Conservation (phyloP, 805 yeast species). For the Myxozyma sirexii region DNA sequence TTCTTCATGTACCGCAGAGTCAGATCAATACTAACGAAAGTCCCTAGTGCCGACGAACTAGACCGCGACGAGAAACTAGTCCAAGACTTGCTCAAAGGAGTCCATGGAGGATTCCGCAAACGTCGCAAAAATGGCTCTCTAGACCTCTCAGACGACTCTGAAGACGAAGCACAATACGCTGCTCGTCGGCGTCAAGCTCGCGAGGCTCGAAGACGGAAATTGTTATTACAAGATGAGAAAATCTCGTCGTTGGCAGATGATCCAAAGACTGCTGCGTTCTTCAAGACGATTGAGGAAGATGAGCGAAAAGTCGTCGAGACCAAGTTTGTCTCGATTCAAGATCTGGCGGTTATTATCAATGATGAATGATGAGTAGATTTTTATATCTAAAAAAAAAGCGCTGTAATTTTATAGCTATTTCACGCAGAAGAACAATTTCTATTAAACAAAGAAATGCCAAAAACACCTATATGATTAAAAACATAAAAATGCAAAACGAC, state of each 20-base stretch:
- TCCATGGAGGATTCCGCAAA: constrained; percentile 62
- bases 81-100: constrained; percentile 63
- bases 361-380: neutral
- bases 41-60: constrained; percentile 45
- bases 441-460: neutral
- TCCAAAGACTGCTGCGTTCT: constrained; percentile 66
- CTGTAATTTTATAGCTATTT: no score
- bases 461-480: neutral
- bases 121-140: constrained; percentile 50
- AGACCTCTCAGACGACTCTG: constrained; percentile 64
- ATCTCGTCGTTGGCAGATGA: constrained; percentile 48
- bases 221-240: constrained; percentile 50
- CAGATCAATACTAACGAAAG: constrained; percentile 4
- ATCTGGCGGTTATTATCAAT: constrained; percentile 18
- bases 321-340: constrained; percentile 16
- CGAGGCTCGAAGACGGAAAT: constrained; percentile 51
- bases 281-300: constrained; percentile 61
- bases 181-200: constrained; percentile 45
- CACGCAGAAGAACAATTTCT: no score
- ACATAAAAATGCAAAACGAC: neutral
- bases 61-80: constrained; percentile 65
- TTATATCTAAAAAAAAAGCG: neutral
- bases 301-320: constrained; percentile 24
- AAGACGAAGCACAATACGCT: constrained; percentile 62
- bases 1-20: no score